phyloP scores from a whole-genome alignment of 495 filamentous ascomycete species.

The Aspergillus conjunctus region DNA sequence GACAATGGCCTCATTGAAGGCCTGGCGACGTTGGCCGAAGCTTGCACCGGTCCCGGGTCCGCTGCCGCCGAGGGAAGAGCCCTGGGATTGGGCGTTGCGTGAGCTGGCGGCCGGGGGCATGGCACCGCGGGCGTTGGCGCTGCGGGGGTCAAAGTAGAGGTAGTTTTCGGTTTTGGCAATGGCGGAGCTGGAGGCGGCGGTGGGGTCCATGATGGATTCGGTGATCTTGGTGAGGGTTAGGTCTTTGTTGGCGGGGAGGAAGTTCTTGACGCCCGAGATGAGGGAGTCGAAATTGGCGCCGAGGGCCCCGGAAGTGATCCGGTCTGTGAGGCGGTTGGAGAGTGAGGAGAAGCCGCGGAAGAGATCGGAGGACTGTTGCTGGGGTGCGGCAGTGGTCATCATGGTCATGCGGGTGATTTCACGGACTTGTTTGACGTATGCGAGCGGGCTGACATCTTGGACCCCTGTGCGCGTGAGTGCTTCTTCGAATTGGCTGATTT shows the following conservation, averaged over 20 bases:
- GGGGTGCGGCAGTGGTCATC: constrained; percentile 82
- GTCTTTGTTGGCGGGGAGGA: constrained; percentile 92
- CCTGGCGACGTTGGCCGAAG: constrained; percentile 91
- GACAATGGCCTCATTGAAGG: constrained; percentile 93
- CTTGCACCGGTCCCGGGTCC: constrained; percentile 73
- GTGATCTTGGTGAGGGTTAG: constrained; percentile 96
- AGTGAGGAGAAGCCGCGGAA: constrained; percentile 89
- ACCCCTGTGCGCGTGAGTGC: constrained; percentile 74
- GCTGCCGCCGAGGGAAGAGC: constrained; percentile 38
- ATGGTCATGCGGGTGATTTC: constrained; percentile 98
- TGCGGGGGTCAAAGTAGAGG: constrained; percentile 97
- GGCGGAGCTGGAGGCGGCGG: constrained; percentile 82
- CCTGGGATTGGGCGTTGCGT: constrained; percentile 58
- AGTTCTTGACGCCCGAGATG: constrained; percentile 98
- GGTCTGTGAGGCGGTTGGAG: constrained; percentile 87
- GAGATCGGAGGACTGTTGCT: constrained; percentile 68
- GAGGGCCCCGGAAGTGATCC: constrained; percentile 86
- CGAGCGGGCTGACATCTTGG: constrained; percentile 67
- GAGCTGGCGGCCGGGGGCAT: constrained; percentile 68
- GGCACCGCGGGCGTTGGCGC: constrained; percentile 88
- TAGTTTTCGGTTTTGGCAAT: constrained; percentile 97
- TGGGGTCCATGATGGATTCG: constrained; percentile 97
- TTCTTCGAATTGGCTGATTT: constrained; percentile 87
- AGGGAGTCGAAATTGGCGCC: constrained; percentile 92
- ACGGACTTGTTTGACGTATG: constrained; percentile 89